phyloP scores from a whole-genome alignment of 208 protist genomes.

The Blastocrithidia nonstop region DNA sequence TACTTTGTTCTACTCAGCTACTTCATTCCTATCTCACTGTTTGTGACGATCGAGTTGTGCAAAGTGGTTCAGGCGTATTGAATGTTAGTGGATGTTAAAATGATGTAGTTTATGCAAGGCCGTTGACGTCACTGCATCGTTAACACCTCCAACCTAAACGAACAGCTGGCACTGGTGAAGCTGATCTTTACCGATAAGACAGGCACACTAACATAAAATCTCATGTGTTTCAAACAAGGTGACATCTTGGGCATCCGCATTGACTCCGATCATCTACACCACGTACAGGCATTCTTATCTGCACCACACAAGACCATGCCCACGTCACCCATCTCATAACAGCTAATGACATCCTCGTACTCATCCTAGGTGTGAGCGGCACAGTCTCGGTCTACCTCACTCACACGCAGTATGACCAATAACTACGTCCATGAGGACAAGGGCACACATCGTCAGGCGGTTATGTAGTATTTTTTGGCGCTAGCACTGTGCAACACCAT shows the following conservation, averaged over 20 bases:
- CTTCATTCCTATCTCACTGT: conserved; percentile 86
- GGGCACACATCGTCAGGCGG: conserved; percentile 8
- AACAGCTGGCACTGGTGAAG: conserved; percentile 76
- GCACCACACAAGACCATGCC: too few relatives aligned
- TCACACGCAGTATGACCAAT: too few relatives aligned
- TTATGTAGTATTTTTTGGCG: conserved; percentile 59
- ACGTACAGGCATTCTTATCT: too few relatives aligned
- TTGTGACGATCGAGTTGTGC: conserved; percentile 84
- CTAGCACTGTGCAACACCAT: conserved; percentile 80
- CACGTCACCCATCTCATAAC: too few relatives aligned
- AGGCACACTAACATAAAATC: conserved; percentile 86
- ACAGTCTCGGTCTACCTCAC: too few relatives aligned
- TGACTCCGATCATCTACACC: conserved; percentile 23
- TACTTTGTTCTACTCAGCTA: conserved; percentile 85
- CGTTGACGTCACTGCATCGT: conserved; percentile 50
- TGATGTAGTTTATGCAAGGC: conserved; percentile 70
- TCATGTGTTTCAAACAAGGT: conserved; percentile 74
- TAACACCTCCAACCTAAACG: conserved; percentile 87
- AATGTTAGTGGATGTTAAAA: conserved; percentile 68
- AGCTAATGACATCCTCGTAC: too few relatives aligned
- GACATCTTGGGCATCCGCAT: conserved; percentile 51
- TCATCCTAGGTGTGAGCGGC: too few relatives aligned
- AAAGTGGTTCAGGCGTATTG: conserved; percentile 83
- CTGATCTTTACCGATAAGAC: conserved; percentile 90
- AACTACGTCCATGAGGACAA: conserved; percentile 16